These are phyloP conservation scores for Trichoderma afroharzianum DNA, from an alignment of 2,329 filamentous ascomycete species.

Conservation along the genomic window DNA sequence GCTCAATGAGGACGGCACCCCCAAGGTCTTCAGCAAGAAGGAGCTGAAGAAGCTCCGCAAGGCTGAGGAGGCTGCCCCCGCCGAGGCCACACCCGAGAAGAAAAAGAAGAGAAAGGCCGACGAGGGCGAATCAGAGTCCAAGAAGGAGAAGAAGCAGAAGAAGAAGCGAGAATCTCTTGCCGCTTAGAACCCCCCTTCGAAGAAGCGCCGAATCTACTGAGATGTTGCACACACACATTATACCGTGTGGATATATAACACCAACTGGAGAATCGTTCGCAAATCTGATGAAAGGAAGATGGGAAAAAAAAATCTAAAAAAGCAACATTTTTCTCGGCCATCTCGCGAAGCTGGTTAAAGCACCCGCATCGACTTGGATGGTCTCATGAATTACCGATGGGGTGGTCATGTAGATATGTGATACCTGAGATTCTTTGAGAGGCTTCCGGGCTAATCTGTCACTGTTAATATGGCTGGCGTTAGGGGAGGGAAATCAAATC, in stretches of 20 bases:
- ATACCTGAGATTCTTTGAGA: constrained; percentile 32
- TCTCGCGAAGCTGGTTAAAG: constrained; percentile 4
- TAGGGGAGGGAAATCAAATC: constrained; percentile 29
- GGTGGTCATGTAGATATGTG: constrained; percentile 24
- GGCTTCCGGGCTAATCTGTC: constrained; percentile 24
- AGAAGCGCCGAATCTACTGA: constrained; percentile 15
- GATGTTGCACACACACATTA: background rate
- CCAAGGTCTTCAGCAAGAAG: constrained; percentile 69
- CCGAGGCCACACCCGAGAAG: constrained; percentile 29
- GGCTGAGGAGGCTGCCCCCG: constrained; percentile 47
- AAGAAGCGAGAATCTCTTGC: constrained; percentile 42
- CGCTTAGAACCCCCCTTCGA: constrained; percentile 26
- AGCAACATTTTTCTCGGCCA: constrained; percentile 7
- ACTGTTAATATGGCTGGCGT: constrained; percentile 30
- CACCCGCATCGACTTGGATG: constrained; percentile 12
- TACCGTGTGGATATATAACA: background rate
- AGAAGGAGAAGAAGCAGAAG: constrained; percentile 57
- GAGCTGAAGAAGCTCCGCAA: constrained; percentile 70
- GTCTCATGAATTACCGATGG: constrained; percentile 3
- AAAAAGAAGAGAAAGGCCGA: constrained; percentile 73
- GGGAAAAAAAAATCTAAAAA: background rate
- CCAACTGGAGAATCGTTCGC: background rate
- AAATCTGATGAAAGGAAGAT: background rate
- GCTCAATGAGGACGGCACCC: constrained; percentile 61
- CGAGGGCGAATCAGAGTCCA: constrained; percentile 56